Conservation (phyloP, 257 asterid genomes). For the Solanum pimpinellifolium region DNA sequence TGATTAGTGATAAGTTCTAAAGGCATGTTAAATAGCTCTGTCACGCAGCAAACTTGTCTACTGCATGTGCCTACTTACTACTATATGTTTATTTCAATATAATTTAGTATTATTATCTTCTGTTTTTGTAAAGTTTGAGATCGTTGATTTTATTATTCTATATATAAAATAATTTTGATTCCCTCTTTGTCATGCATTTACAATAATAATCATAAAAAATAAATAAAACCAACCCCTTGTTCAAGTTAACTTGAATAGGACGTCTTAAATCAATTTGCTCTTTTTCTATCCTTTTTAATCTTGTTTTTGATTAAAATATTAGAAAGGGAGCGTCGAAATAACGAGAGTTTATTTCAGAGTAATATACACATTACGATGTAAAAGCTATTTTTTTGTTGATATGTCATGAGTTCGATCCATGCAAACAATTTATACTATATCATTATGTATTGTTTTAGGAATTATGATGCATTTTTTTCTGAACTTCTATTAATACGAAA, state of each 20-base stretch:
- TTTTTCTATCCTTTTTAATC: background rate
- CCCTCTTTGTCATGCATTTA: background rate
- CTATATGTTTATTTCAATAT: background rate
- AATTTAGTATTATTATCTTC: background rate
- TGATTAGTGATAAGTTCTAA: conserved; percentile 35
- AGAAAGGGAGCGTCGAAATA: background rate
- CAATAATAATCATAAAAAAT: background rate
- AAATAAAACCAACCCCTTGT: background rate
- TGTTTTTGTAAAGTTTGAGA: background rate
- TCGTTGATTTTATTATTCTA: background rate
- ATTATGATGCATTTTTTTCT: background rate
- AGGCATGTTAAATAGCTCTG: conserved; percentile 23
- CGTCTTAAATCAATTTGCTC: background rate
- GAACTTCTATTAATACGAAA: background rate
- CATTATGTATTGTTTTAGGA: background rate
- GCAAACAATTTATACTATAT: background rate
- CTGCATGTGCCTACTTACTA: background rate
- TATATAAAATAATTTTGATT: background rate
- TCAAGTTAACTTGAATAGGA: background rate
- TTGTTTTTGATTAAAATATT: background rate
- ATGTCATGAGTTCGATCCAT: background rate
- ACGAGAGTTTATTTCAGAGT: background rate
- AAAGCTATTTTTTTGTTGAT: background rate
- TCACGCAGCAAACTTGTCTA: conserved; percentile 3
- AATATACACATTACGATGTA: background rate